These are phyloP conservation scores for Candida caryicola DNA, from an alignment of 805 yeast species.

Conservation along the genomic window DNA sequence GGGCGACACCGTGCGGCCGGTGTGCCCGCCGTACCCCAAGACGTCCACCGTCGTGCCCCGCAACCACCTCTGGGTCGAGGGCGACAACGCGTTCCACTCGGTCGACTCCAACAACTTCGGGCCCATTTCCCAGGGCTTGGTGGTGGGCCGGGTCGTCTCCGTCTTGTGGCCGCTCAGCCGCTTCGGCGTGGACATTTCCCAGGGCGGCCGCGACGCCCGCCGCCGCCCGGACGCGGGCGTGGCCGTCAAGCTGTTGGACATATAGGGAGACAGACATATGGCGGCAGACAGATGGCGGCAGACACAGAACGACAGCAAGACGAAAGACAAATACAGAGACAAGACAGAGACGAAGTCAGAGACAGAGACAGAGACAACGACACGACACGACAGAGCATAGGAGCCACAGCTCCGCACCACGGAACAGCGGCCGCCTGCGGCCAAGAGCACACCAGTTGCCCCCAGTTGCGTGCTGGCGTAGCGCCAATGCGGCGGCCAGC, in stretches of 20 bases:
- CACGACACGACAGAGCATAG: no score
- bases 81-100: conserved; percentile 77
- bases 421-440: no score
- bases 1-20: conserved; percentile 65
- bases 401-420: no score
- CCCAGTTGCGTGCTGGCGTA: no score
- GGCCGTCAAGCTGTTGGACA: conserved; percentile 3
- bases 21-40: conserved; percentile 63
- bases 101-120: conserved; percentile 88
- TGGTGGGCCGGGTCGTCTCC: conserved; percentile 68
- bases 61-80: conserved; percentile 92
- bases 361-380: no score
- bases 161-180: conserved; percentile 65
- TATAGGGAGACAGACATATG: not conserved
- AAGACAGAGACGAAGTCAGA: no score
- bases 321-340: no score
- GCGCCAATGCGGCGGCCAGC: no score
- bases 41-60: conserved; percentile 61
- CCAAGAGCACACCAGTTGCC: no score
- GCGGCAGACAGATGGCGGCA: no score
- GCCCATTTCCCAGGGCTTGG: conserved; percentile 77
- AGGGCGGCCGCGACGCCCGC: conserved; percentile 25
- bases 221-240: not conserved
- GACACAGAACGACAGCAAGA: no score
- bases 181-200: conserved; percentile 23